phyloP scores from a whole-genome alignment of 768 basidiomycete species.

The Suillus subalutaceus region DNA sequence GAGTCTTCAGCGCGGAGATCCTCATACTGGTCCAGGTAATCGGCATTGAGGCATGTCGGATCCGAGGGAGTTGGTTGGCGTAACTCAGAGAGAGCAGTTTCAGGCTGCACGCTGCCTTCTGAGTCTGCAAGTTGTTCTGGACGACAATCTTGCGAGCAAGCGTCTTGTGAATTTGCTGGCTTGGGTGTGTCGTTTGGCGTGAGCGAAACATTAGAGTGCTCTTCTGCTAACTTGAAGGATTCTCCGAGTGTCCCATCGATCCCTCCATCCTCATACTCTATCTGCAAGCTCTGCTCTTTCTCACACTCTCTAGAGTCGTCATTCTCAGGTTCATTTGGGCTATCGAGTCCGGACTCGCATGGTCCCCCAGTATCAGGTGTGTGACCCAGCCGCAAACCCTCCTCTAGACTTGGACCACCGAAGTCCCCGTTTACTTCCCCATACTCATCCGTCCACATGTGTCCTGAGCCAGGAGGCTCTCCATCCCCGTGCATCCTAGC shows the following conservation, averaged over 20 bases:
- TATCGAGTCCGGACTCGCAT: background rate
- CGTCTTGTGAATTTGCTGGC: background rate
- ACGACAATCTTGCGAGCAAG: background rate
- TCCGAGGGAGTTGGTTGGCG: background rate
- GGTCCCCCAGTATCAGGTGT: background rate
- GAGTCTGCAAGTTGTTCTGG: background rate
- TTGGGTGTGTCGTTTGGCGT: too few species aligned
- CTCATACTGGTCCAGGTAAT: background rate
- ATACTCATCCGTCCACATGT: background rate
- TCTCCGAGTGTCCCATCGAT: background rate
- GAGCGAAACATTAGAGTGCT: too few species aligned
- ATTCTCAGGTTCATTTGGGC: background rate
- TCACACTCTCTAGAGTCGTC: background rate
- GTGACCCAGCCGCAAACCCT: background rate
- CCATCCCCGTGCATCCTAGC: too few species aligned
- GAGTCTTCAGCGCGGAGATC: background rate
- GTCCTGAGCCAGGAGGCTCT: background rate
- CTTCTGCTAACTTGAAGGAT: background rate
- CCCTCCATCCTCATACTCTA: background rate
- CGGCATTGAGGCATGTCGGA: background rate
- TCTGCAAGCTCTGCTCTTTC: background rate
- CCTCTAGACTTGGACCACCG: background rate
- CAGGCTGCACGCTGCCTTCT: background rate
- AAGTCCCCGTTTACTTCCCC: background rate
- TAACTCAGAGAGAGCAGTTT: background rate